Evolutionary conservation across 805 yeast species (phyloP).

Genomic region (Kluyveromyces wickerhamii): DNA sequence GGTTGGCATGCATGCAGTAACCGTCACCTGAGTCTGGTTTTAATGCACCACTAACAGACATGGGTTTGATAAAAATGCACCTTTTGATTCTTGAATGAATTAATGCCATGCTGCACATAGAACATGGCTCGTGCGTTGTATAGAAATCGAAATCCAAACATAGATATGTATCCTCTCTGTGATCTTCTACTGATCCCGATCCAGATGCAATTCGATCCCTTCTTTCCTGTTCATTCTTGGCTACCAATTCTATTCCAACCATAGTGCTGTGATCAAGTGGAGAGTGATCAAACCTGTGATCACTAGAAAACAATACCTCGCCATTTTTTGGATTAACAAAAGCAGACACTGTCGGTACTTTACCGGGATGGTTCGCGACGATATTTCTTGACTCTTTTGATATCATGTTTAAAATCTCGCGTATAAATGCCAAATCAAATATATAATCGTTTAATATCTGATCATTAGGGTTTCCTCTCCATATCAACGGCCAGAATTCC

Average conservation of each 20-base stretch:
- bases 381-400: constrained; percentile 18
- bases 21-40: constrained; percentile 51
- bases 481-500: constrained; percentile 76
- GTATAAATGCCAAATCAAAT: constrained; percentile 41
- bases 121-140: constrained; percentile 92
- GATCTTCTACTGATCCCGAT: constrained; percentile 1
- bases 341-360: constrained; percentile 47
- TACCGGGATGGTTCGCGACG: constrained; percentile 5
- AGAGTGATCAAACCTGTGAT: constrained; percentile 34
- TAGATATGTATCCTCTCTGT: constrained; percentile 38
- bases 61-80: constrained; percentile 49
- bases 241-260: constrained; percentile 58
- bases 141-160: constrained; percentile 73
- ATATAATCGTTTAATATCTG: constrained; percentile 53
- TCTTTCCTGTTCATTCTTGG: constrained; percentile 32
- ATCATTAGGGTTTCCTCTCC: constrained; percentile 87
- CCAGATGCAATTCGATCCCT: constrained; percentile 20
- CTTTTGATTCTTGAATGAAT: constrained; percentile 80
- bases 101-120: constrained; percentile 95
- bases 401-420: constrained; percentile 26
- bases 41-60: constrained; percentile 46
- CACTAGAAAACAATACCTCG: constrained; percentile 32
- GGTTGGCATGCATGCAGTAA: constrained; percentile 67
- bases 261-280: constrained; percentile 71
- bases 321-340: constrained; percentile 52